Percentiles rank a stretch among this genome's conserved stretches.
Evolutionary conservation across 2,329 filamentous ascomycete genomes (phyloP).

Genomic region (Colletotrichum plurivorum): DNA sequence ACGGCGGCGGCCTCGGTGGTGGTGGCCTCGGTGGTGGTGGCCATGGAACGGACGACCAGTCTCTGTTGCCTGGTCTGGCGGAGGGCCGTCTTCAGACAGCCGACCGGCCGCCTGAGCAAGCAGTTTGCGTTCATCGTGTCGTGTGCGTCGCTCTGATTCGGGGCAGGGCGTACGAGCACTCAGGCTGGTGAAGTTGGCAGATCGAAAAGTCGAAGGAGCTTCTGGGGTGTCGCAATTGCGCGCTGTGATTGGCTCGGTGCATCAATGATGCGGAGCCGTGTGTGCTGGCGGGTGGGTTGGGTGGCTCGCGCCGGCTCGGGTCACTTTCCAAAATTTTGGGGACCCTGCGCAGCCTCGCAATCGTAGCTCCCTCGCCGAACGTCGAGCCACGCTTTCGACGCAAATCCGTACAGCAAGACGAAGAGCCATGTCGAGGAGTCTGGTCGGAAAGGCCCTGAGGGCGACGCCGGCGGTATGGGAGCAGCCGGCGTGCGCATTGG

Average conservation of each 20-base stretch:
- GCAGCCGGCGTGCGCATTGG: conserved; percentile 33
- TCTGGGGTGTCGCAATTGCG: conserved; percentile 36
- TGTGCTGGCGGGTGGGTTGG: not conserved
- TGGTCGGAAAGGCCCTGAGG: conserved; percentile 39
- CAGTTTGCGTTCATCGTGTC: conserved; percentile 73
- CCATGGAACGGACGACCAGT: conserved; percentile 61
- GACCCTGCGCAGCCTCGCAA: conserved; percentile 17
- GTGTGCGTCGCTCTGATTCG: conserved; percentile 42
- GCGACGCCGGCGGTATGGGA: conserved; percentile 36
- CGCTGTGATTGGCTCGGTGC: conserved; percentile 55
- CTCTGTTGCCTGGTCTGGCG: conserved; percentile 69
- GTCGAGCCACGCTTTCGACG: conserved; percentile 10
- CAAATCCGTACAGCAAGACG: not conserved
- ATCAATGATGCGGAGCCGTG: conserved; percentile 41
- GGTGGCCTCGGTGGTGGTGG: conserved; percentile 47
- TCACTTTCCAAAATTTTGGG: conserved; percentile 36
- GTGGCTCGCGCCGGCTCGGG: not conserved
- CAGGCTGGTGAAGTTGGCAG: not conserved
- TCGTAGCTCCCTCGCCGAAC: conserved; percentile 21
- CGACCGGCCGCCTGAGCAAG: conserved; percentile 77
- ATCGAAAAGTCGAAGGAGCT: conserved; percentile 41
- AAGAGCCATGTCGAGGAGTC: conserved; percentile 34
- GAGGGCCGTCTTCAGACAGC: conserved; percentile 77
- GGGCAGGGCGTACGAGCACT: not conserved
- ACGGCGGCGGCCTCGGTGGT: conserved; percentile 46